Evolutionary conservation across 2,329 filamentous ascomycete species (phyloP), one percentile per base, ranked within the genome.

Genomic region (Zelopaecilomyces penicillatus): DNA sequence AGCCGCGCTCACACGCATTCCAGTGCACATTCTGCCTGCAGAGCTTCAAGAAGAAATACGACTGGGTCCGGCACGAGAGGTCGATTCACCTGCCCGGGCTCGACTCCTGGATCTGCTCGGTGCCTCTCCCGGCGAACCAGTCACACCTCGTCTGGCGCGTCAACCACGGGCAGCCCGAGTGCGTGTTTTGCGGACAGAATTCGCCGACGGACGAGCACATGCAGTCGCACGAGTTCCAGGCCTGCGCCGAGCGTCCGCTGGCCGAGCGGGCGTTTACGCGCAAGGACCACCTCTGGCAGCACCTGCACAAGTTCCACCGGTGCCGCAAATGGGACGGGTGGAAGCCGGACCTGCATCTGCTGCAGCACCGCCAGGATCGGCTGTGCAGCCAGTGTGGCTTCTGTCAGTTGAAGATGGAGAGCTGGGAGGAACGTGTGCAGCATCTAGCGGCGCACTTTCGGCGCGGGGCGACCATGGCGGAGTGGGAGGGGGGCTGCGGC

Each of bases 101-200:
- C 5, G 59, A 63, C 33, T 61, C 58, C 0, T 77, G 69, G 70
- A 67, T 78, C 5, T 82, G 78, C 50, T 68, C 69, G 0, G 65
- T 63, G 1, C 64, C 65, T 4, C 46, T 64, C 4, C 51, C 57
- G 1, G 45, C 53, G 2, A 54, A 56, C n/a, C 57, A 65, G 43
- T 54, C 76, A 0, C 59, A 70, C 1, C 65, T 73, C 0, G 66
- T 75, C 2, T 70, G 76, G 50, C 67, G 74, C 4, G 67, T 75
- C 37, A 63, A 66, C 11, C 67, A 71, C 12, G 68, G 65, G 5
- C 62, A 65, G 7, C 61, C 65, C 0, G 59, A 65, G 26, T 70
- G 67, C 45, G 51, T 65, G 19, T 68, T 69, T 31, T 70, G 66
- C 41, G 67, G 67, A 1, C 46, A 58, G 5, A 38, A 39, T 2